Base-by-base conservation (phyloP, 2,329 filamentous ascomycete genomes). In the Calonectria pseudoreteaudii region DNA sequence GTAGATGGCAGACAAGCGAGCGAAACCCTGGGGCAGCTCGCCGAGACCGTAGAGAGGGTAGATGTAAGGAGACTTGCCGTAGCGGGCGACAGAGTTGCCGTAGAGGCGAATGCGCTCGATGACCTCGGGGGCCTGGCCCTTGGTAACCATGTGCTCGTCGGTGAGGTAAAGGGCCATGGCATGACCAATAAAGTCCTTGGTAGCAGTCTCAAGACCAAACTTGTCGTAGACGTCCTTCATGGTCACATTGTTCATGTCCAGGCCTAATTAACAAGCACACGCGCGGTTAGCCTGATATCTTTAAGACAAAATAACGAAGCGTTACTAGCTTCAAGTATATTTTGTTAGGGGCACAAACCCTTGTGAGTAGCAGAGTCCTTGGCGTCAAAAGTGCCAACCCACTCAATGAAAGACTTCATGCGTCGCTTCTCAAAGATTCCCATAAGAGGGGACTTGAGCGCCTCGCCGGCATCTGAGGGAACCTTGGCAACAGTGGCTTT, bases 211-310 rank as follows among this genome's bases (percentile, higher is more conserved):
- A 75, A 99, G 93, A 72, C 95, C 94, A 81, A 98, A 99, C 86
- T 98, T 98, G 88, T 98, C 96, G 83, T 97, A 99, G 47, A 99
- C 94, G n/a, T 98, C 96, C 90, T 95, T 97, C 96, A 98, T 98
- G 73, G 94, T 96, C 88, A 91, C 93, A 74, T 87, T 90, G 82
- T 90, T 89, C 76, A 99, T 89, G 86, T 97, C 93, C 78, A 98
- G 90, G 74, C 96, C 96, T 96, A 77, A 11, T 34, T 9, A 52
- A 28, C 30, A 26, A 38, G 13, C n/a, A 14, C 34, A 62, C 58
- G 58, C 58, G 1, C 66, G 41, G 74, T 82, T 62, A 82, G 77
- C 50, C 41, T 44, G 36, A 6, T 20, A 28, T 49, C 2, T 26
- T 16, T 20, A 38, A 44, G 14, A 14, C 9, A 31, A 16, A 41